phyloP scores from a whole-genome alignment of 1,284 basidiomycete genomes.

The Tremellales sp. region DNA sequence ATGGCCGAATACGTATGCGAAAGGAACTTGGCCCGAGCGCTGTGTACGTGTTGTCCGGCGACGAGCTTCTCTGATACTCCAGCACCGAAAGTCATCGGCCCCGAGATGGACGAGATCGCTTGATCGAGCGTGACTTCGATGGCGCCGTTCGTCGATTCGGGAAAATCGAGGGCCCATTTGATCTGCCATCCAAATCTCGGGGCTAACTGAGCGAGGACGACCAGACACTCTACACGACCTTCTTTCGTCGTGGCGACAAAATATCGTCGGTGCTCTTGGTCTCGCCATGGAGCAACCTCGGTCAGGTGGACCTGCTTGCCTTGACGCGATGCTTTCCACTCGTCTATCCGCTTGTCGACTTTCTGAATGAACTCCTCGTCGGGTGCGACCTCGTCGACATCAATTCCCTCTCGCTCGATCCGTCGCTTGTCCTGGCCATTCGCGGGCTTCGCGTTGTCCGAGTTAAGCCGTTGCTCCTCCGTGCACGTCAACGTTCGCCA shows the following conservation, averaged over 20 bases:
- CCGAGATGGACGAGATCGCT: slow-evolving; percentile 53
- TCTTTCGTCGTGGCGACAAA: slow-evolving; percentile 52
- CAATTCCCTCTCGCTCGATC: slow-evolving; percentile 52
- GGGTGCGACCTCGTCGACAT: slow-evolving; percentile 45
- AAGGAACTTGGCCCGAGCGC: slow-evolving; percentile 50
- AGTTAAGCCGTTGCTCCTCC: slow-evolving; percentile 56
- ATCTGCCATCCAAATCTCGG: slow-evolving; percentile 56
- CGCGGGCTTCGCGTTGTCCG: slow-evolving; percentile 49
- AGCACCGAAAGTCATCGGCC: slow-evolving; percentile 52
- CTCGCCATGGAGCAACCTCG: slow-evolving; percentile 55
- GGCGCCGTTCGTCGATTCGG: slow-evolving; percentile 54
- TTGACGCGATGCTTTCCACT: slow-evolving; percentile 51
- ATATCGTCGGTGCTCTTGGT: slow-evolving; percentile 56
- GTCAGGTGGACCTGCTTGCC: slow-evolving; percentile 59
- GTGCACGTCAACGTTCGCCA: slow-evolving; percentile 56
- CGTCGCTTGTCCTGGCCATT: slow-evolving; percentile 46
- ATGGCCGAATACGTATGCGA: slow-evolving; percentile 54
- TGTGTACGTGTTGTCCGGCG: slow-evolving; percentile 47
- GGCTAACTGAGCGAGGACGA: slow-evolving; percentile 57
- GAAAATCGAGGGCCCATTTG: slow-evolving; percentile 60
- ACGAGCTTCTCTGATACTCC: slow-evolving; percentile 49
- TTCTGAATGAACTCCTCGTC: slow-evolving; percentile 48
- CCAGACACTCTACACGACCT: slow-evolving; percentile 42
- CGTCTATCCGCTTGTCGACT: slow-evolving; percentile 52
- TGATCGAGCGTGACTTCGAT: slow-evolving; percentile 53